Evolutionary conservation across 2,329 filamentous ascomycete species (phyloP), one percentile per base, ranked within the genome.

Genomic region (Huntiella omanensis): DNA sequence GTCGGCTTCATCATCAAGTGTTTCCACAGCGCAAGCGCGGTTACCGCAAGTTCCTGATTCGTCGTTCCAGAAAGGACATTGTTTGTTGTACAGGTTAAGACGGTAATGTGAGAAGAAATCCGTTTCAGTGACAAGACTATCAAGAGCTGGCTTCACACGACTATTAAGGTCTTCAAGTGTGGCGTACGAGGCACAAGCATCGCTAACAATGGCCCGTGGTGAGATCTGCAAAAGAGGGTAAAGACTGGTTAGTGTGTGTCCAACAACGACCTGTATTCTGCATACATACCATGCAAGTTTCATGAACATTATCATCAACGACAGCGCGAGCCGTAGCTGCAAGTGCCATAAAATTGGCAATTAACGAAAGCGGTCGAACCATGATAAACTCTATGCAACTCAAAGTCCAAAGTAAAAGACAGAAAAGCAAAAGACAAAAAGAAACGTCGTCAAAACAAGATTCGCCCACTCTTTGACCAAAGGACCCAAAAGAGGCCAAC

Each of bases 91-190:
- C 15, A 98, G 72, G 60, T 95, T 96, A 40, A 98, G 67, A 49
- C 91, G 80, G 66, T 96, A 98, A 63, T 96, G 86, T 45, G 88
- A 88, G 64, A 98, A 98, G 71, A 95, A 98, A 63, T 98, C 91
- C 60, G 88, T 93, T 45, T 82, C 77, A 55, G 75, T 75, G 0
- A 85, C 93, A 40, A 98, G 75, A 47, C 83, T 80, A 55, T 83
- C 73, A 54, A 98, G 66, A 45, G 77, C 73, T 13, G 86, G 83
- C 55, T 80, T 78, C 52, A 95, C 70, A 50, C 75, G 72, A 53
- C 69, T 63, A 63, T 96, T 98, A 46, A 98, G 69, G 36, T 70
- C 67, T 58, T 98, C 87, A 61, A 98, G 80, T 34, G 84, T 86
- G 47, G 80, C 78, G 63, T 93, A 98, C 47, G 88, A 94, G 51